Evolutionary conservation across 805 yeast species (phyloP).

Genomic region (Cyberlindnera meyerae): DNA sequence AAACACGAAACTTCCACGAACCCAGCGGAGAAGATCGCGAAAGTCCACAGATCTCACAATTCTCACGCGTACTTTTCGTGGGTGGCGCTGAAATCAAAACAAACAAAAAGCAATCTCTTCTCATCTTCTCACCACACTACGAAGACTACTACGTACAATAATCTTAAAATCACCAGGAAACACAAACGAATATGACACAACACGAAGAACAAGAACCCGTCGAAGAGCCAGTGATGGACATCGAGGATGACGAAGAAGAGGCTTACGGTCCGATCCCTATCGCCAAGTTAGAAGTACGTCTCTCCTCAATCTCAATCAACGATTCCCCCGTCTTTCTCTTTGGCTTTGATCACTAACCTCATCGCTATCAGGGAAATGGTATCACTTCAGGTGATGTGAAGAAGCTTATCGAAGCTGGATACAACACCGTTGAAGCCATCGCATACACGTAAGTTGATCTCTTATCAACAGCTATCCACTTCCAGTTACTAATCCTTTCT

Average conservation of each 20-base stretch:
- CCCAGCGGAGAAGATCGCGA: not conserved
- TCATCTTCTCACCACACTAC: not conserved
- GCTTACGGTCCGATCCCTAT: constrained; percentile 54
- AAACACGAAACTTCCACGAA: not conserved
- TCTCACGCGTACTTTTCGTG: constrained; percentile 1
- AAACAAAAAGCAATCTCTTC: constrained; percentile 4
- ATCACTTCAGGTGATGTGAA: constrained; percentile 73
- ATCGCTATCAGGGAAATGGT: constrained; percentile 61
- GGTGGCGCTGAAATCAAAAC: constrained; percentile 11
- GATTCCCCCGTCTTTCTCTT: not conserved
- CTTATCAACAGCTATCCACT: not conserved
- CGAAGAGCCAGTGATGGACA: constrained; percentile 13
- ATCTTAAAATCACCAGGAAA: not conserved
- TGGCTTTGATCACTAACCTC: not conserved
- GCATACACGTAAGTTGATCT: constrained; percentile 61
- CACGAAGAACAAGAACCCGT: constrained; percentile 10
- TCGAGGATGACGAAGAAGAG: constrained; percentile 47
- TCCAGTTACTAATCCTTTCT: constrained; percentile 12
- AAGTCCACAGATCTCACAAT: not conserved
- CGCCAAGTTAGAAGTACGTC: constrained; percentile 38
- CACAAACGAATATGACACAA: constrained; percentile 10
- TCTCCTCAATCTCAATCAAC: not conserved
- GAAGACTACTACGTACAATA: too few relatives aligned
- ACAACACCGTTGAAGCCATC: constrained; percentile 84
- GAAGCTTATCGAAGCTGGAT: constrained; percentile 78